These are phyloP conservation scores for Ophiostoma novo-ulmi DNA, from an alignment of 2,329 filamentous ascomycete species.

Conservation along the genomic window DNA sequence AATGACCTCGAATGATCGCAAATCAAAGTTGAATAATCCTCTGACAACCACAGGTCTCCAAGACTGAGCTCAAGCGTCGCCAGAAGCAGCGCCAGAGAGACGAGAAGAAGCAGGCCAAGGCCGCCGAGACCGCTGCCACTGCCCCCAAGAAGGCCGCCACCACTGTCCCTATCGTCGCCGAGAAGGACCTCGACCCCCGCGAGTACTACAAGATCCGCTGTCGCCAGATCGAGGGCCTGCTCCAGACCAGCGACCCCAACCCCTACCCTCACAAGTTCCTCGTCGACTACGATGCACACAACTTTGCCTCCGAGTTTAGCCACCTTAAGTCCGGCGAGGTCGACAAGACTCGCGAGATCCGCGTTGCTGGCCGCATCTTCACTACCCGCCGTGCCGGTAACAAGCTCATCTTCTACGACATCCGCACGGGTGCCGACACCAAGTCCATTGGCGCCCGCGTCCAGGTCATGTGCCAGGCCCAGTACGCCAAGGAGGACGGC, in stretches of 20 bases:
- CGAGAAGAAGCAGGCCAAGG: conserved; percentile 83
- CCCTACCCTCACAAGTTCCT: conserved; percentile 94
- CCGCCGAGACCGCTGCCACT: conserved; percentile 52
- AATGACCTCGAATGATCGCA: not conserved
- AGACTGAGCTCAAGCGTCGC: conserved; percentile 89
- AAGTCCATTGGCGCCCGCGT: conserved; percentile 65
- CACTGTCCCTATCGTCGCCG: conserved; percentile 48
- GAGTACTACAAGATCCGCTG: conserved; percentile 95
- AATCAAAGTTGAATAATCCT: not conserved
- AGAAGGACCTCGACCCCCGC: conserved; percentile 54
- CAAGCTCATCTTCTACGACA: conserved; percentile 90
- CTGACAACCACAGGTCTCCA: conserved; percentile 51
- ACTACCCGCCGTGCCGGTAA: conserved; percentile 74
- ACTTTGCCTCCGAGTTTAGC: conserved; percentile 73
- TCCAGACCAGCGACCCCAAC: conserved; percentile 64
- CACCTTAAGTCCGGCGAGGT: conserved; percentile 84
- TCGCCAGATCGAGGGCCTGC: conserved; percentile 68
- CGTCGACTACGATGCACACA: conserved; percentile 72
- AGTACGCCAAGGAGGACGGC: conserved; percentile 64
- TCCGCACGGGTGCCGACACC: conserved; percentile 53
- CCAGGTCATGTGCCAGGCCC: conserved; percentile 87
- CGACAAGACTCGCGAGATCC: conserved; percentile 67
- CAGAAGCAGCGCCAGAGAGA: conserved; percentile 86
- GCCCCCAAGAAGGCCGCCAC: conserved; percentile 53
- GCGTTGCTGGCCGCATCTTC: conserved; percentile 81